Evolutionary conservation across 208 protist genomes (phyloP).

Genomic region (Trypanosoma vivax): DNA sequence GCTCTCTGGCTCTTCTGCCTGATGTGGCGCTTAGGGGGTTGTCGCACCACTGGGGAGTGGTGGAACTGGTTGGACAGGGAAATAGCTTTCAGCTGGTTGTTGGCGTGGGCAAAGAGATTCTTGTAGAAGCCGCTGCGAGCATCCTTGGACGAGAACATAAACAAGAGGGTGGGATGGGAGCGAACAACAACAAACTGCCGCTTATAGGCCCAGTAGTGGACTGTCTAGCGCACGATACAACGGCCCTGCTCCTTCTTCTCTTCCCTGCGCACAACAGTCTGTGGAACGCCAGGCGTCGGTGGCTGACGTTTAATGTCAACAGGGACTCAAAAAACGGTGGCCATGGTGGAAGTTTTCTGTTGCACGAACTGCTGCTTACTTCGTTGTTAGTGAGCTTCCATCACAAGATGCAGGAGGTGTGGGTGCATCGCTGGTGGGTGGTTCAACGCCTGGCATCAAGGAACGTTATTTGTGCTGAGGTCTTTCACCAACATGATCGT

Average conservation of each 20-base stretch:
- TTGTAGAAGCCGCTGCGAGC: neutral
- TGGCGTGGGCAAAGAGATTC: slow-evolving; percentile 1
- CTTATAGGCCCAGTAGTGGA: slow-evolving; percentile 1
- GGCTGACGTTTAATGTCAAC: slow-evolving; percentile 1
- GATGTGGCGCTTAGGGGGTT: neutral
- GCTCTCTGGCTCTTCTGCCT: slow-evolving; percentile 16
- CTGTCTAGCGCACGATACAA: neutral
- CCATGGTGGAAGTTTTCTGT: neutral
- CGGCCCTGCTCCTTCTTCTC: slow-evolving; percentile 18
- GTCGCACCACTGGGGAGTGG: slow-evolving; percentile 5
- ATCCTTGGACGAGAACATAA: neutral
- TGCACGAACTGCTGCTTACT: slow-evolving; percentile 37
- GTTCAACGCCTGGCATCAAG: slow-evolving; percentile 13
- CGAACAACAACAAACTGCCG: neutral
- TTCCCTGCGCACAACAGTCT: slow-evolving; percentile 23
- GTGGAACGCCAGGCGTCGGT: slow-evolving; percentile 20
- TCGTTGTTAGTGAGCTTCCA: slow-evolving; percentile 37
- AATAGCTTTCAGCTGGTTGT: slow-evolving; percentile 9
- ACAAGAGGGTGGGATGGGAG: neutral
- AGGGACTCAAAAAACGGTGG: neutral
- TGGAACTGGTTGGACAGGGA: slow-evolving; percentile 1
- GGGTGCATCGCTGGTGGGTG: slow-evolving; percentile 51
- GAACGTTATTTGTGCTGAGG: neutral
- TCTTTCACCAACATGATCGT: slow-evolving; percentile 18
- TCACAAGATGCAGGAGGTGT: slow-evolving; percentile 40